These are phyloP conservation scores for Botrytis paeoniae DNA, from an alignment of 2,329 filamentous ascomycete species.

Conservation along the genomic window DNA sequence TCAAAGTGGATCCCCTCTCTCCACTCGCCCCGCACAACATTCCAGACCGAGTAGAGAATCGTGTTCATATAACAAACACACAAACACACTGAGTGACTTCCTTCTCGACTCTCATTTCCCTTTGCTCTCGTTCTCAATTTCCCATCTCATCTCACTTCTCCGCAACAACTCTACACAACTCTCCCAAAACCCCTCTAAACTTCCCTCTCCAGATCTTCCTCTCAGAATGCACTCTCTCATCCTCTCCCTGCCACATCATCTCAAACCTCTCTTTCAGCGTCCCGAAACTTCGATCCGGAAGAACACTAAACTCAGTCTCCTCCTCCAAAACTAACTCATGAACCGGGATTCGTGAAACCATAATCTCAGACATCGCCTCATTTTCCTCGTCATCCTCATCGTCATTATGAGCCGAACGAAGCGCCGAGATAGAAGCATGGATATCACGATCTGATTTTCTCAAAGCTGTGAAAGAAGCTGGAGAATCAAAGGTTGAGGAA, in stretches of 20 bases:
- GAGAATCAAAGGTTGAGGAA: background rate
- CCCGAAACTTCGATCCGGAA: background rate
- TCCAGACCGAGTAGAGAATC: background rate
- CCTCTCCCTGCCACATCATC: background rate
- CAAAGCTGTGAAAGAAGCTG: background rate
- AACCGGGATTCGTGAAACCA: background rate
- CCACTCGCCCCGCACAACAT: background rate
- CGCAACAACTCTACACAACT: background rate
- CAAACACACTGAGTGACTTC: background rate
- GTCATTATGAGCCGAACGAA: background rate
- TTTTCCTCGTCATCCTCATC: background rate
- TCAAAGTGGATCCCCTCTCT: background rate
- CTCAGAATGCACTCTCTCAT: background rate
- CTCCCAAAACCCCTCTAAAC: slow-evolving; percentile 1
- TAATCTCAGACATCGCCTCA: slow-evolving; percentile 1
- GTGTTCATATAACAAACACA: background rate
- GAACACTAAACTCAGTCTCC: background rate
- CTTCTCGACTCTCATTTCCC: background rate
- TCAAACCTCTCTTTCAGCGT: background rate
- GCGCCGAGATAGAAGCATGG: background rate
- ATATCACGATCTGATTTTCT: background rate
- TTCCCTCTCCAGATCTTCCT: background rate
- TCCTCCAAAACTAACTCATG: background rate
- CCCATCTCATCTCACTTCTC: background rate
- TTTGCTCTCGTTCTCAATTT: background rate